Percentiles rank a stretch among this genome's conserved stretches.
These are phyloP conservation scores for Penicillium freii DNA, from an alignment of 2,329 filamentous ascomycete species.

Conservation along the genomic window DNA sequence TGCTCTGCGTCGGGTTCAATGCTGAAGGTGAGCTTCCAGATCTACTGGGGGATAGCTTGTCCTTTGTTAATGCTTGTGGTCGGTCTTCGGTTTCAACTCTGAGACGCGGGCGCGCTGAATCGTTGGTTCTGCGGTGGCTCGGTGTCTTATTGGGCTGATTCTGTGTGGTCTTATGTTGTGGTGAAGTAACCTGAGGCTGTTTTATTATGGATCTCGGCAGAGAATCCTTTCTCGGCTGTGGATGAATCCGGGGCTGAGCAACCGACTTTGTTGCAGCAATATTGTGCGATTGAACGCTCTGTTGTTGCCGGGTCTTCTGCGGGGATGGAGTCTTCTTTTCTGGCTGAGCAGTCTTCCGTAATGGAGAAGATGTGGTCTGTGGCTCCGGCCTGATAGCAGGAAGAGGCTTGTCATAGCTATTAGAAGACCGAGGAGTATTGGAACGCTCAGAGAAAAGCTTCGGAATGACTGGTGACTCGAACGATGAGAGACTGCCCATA, in stretches of 20 bases:
- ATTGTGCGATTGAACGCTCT: not conserved
- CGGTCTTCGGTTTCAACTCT: conserved; percentile 1
- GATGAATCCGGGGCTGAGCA: not conserved
- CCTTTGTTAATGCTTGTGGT: conserved; percentile 13
- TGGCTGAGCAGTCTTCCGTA: not conserved
- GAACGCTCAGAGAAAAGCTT: conserved; percentile 13
- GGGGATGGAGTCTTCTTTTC: not conserved
- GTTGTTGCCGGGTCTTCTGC: not conserved
- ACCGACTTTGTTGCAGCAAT: not conserved
- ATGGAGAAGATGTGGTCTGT: not conserved
- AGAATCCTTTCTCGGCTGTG: not conserved
- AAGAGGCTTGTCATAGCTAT: conserved; percentile 21
- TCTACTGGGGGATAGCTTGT: conserved; percentile 7
- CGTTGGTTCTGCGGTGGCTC: not conserved
- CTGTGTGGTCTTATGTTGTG: not conserved
- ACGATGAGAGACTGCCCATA: conserved; percentile 11
- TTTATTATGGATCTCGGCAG: not conserved
- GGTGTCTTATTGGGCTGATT: not conserved
- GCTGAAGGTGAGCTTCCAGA: conserved; percentile 19
- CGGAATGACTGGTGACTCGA: conserved; percentile 12
- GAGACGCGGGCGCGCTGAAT: not conserved
- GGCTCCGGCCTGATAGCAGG: conserved; percentile 21
- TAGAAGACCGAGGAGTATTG: conserved; percentile 16
- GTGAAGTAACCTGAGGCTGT: not conserved
- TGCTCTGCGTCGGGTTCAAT: conserved; percentile 11